Conservation (phyloP, 148 eudicot genomes). For the Hydrangea macrophylla region DNA sequence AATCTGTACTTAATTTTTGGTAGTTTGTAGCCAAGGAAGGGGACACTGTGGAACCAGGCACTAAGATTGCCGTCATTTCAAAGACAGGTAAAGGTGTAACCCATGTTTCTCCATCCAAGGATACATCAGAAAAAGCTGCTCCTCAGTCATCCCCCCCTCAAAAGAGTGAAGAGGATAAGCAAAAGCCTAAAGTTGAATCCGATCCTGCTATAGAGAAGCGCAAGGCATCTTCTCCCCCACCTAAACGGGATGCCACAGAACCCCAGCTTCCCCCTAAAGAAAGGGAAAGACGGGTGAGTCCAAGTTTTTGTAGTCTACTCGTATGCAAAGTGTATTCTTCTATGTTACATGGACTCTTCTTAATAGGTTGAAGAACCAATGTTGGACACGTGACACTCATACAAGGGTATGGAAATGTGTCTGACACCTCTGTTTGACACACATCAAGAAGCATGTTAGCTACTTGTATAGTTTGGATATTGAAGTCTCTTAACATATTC, state of each 20-base stretch:
- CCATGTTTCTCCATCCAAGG: slow-evolving; percentile 80
- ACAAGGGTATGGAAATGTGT: no score
- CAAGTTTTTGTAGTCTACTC: slow-evolving; percentile 7
- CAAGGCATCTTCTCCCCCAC: slow-evolving; percentile 43
- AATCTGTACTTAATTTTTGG: background rate
- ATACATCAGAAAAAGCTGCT: slow-evolving; percentile 42
- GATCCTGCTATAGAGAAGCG: slow-evolving; percentile 33
- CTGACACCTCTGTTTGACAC: no score
- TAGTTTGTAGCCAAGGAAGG: slow-evolving; percentile 90
- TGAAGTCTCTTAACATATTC: no score
- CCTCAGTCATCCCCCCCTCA: slow-evolving; percentile 43
- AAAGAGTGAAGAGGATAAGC: slow-evolving; percentile 31
- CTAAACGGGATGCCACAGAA: slow-evolving; percentile 63
- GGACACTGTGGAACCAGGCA: slow-evolving; percentile 91
- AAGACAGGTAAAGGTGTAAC: slow-evolving; percentile 55
- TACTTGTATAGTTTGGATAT: no score
- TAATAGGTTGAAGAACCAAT: no score
- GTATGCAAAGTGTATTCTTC: background rate
- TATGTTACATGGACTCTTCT: no score
- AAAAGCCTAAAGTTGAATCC: slow-evolving; percentile 48
- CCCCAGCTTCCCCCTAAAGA: slow-evolving; percentile 96
- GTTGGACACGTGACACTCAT: no score
- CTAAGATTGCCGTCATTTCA: slow-evolving; percentile 75
- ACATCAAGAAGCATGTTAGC: no score
- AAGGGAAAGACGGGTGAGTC: slow-evolving; percentile 87